Conservation (phyloP, 176 grass and related monocot genomes). For the Typha latifolia region DNA sequence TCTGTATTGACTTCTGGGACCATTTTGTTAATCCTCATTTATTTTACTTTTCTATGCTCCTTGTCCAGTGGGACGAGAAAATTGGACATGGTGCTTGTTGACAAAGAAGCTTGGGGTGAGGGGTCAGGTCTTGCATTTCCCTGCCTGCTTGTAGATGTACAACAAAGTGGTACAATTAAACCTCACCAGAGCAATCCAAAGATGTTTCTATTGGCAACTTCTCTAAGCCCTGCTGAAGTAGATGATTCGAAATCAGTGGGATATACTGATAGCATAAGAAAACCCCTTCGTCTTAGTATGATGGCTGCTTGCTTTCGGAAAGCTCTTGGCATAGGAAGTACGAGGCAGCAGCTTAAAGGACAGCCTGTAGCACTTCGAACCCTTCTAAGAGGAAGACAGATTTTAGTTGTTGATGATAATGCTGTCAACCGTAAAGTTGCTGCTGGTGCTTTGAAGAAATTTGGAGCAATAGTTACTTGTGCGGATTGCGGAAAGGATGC, state of each 20-base stretch:
- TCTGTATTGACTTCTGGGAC: background rate
- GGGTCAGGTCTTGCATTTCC: constrained; percentile 40
- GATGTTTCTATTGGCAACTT: constrained; percentile 55
- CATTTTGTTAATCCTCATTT: background rate
- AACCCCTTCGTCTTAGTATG: constrained; percentile 62
- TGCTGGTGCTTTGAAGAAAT: constrained; percentile 63
- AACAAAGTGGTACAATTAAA: constrained; percentile 29
- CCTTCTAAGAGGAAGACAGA: constrained; percentile 47
- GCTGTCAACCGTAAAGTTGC: constrained; percentile 67
- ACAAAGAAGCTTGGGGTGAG: constrained; percentile 66
- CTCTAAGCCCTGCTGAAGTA: constrained; percentile 24
- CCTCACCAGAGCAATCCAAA: constrained; percentile 40
- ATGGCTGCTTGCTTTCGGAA: constrained; percentile 52
- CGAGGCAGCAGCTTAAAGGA: constrained; percentile 26
- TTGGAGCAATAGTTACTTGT: constrained; percentile 60
- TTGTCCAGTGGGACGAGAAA: constrained; percentile 30
- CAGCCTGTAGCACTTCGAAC: constrained; percentile 45
- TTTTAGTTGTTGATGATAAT: constrained; percentile 84
- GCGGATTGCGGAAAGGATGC: constrained; percentile 59
- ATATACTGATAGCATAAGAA: constrained; percentile 44
- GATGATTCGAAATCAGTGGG: constrained; percentile 45
- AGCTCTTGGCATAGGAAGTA: constrained; percentile 37
- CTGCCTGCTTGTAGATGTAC: constrained; percentile 28
- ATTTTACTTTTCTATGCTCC: constrained; percentile 12
- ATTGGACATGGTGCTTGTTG: constrained; percentile 56